These are phyloP conservation scores for Phytophthora sp. DNA, from an alignment of 352 stramenopile species.

Conservation along the genomic window DNA sequence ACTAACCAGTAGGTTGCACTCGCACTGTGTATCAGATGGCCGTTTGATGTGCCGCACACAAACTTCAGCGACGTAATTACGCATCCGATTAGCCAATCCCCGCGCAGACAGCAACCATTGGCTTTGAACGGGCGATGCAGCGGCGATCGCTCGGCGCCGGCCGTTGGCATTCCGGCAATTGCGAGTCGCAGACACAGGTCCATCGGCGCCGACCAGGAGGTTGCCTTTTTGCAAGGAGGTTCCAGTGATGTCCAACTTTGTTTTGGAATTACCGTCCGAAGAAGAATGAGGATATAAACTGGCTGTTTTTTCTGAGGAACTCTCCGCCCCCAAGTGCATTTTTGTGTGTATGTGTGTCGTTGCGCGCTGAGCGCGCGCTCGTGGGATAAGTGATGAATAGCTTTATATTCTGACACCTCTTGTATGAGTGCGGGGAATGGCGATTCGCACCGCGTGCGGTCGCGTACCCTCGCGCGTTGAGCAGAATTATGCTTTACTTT, in stretches of 20 bases:
- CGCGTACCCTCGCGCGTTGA: slow-evolving; percentile 61
- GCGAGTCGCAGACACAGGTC: slow-evolving; percentile 5
- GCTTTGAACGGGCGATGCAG: slow-evolving; percentile 10
- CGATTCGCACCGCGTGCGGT: slow-evolving; percentile 64
- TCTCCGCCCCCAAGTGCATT: slow-evolving; percentile 14
- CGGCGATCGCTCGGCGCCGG: neutral
- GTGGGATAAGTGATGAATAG: slow-evolving; percentile 85
- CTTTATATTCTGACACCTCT: slow-evolving; percentile 92
- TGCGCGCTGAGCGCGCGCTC: neutral
- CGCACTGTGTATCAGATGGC: too few relatives aligned
- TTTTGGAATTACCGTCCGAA: slow-evolving; percentile 92
- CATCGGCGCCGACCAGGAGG: neutral
- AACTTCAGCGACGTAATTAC: slow-evolving; percentile 21
- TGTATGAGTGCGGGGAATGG: slow-evolving; percentile 82
- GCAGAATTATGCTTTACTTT: slow-evolving; percentile 83
- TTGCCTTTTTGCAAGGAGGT: slow-evolving; percentile 25
- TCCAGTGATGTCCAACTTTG: slow-evolving; percentile 86
- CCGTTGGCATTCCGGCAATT: slow-evolving; percentile 27
- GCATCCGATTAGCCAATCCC: slow-evolving; percentile 11
- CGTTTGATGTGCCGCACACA: slow-evolving; percentile 17
- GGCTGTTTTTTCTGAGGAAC: slow-evolving; percentile 90
- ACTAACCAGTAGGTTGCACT: too few relatives aligned
- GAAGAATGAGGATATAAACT: slow-evolving; percentile 83
- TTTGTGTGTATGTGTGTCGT: slow-evolving; percentile 5
- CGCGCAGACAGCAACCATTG: slow-evolving; percentile 11